These are phyloP conservation scores for Alternaria sp. DNA, from an alignment of 2,329 filamentous ascomycete species.

Conservation along the genomic window DNA sequence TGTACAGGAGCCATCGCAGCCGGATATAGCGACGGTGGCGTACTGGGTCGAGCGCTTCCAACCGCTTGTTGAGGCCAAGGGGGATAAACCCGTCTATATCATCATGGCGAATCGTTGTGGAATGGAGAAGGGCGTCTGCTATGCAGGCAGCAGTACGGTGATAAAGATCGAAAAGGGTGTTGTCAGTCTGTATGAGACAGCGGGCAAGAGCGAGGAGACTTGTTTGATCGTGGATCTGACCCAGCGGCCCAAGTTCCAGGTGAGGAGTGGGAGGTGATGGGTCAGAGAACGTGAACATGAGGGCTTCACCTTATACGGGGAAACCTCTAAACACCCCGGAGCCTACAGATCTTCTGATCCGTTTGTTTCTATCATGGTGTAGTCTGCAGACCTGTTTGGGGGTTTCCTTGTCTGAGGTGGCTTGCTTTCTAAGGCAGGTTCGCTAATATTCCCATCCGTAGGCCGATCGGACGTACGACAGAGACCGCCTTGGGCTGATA, in stretches of 20 bases:
- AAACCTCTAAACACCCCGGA: background rate
- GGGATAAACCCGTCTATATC: constrained; percentile 64
- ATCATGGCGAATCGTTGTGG: constrained; percentile 76
- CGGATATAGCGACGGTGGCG: constrained; percentile 74
- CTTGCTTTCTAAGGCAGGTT: background rate
- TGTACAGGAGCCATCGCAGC: constrained; percentile 57
- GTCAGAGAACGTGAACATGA: background rate
- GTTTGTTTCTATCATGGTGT: background rate
- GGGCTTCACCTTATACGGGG: background rate
- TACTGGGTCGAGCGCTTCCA: constrained; percentile 79
- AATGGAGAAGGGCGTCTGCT: constrained; percentile 68
- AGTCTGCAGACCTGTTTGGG: background rate
- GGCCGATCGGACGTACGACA: background rate
- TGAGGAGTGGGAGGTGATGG: constrained; percentile 34
- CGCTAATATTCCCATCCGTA: background rate
- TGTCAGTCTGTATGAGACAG: constrained; percentile 71
- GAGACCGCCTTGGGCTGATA: background rate
- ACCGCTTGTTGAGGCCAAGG: constrained; percentile 55
- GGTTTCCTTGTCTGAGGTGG: background rate
- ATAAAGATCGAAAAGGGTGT: constrained; percentile 69
- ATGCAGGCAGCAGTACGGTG: constrained; percentile 76
- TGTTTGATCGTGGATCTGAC: constrained; percentile 72
- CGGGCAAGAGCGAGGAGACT: constrained; percentile 73
- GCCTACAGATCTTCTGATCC: background rate
- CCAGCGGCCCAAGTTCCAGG: constrained; percentile 45